These are phyloP conservation scores for Quercus engelmannii DNA, from an alignment of 306 rosid genomes.

Conservation along the genomic window DNA sequence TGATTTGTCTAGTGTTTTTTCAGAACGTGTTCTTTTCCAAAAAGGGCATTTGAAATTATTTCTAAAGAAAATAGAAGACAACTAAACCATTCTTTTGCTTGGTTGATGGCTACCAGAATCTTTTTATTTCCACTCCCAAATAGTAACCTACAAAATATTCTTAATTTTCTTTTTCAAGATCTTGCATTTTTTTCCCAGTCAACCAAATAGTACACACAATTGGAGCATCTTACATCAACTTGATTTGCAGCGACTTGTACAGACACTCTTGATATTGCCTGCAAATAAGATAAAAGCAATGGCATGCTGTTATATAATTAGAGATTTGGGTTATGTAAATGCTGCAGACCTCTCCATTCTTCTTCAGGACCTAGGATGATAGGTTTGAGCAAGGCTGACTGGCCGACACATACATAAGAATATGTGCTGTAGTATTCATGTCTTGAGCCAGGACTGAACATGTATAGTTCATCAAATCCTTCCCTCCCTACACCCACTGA, in stretches of 20 bases:
- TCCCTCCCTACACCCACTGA: slow-evolving; percentile 66
- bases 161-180: too few relatives aligned
- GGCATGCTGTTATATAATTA: slow-evolving; percentile 12
- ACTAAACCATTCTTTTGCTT: too few relatives aligned
- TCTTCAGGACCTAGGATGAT: slow-evolving; percentile 42
- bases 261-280: background rate
- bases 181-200: background rate
- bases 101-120: too few relatives aligned
- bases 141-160: too few relatives aligned
- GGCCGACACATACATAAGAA: slow-evolving; percentile 65
- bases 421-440: slow-evolving; percentile 56
- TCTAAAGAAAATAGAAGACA: too few relatives aligned
- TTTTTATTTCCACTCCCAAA: too few relatives aligned
- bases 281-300: background rate
- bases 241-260: background rate
- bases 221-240: background rate
- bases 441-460: slow-evolving; percentile 75
- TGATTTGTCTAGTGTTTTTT: too few relatives aligned
- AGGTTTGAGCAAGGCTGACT: slow-evolving; percentile 67
- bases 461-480: slow-evolving; percentile 72
- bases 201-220: background rate
- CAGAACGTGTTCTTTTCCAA: too few relatives aligned
- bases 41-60: too few relatives aligned
- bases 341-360: slow-evolving; percentile 64
- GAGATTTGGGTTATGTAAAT: slow-evolving; percentile 66